Percentiles rank a stretch among this genome's conserved stretches.
Conservation (phyloP, 495 filamentous ascomycete species). For the Hapsidospora chrysogenum region DNA sequence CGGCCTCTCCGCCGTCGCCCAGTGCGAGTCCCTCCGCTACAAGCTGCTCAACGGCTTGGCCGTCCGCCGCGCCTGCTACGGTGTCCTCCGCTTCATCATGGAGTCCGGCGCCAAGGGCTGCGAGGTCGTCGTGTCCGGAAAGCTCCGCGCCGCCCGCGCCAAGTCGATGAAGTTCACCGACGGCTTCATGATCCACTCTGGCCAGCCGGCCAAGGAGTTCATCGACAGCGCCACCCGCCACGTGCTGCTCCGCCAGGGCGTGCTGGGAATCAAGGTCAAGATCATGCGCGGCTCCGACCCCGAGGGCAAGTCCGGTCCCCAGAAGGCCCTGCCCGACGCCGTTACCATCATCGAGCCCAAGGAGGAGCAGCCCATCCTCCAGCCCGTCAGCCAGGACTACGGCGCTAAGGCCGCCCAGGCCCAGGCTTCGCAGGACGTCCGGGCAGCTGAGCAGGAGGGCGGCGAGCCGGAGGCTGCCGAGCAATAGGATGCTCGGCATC, state of each 20-base stretch:
- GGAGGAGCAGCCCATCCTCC: conserved; percentile 86
- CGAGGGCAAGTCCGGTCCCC: conserved; percentile 93
- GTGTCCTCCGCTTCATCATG: conserved; percentile 99
- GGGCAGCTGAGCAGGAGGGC: conserved; percentile 48
- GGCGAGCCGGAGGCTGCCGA: conserved; percentile 33
- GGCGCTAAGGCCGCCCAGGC: conserved; percentile 87
- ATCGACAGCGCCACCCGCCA: conserved; percentile 96
- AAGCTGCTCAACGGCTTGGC: conserved; percentile 99
- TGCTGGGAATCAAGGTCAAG: conserved; percentile 99
- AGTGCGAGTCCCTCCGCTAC: conserved; percentile 99
- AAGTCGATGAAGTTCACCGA: conserved; percentile 99
- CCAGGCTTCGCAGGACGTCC: conserved; percentile 49
- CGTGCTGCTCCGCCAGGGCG: conserved; percentile 98
- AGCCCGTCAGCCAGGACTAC: conserved; percentile 94
- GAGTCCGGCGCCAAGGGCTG: conserved; percentile 98
- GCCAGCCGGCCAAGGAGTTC: conserved; percentile 98
- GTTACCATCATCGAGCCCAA: conserved; percentile 99
- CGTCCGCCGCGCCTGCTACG: conserved; percentile 94
- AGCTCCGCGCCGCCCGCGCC: conserved; percentile 94
- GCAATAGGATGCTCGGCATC: conserved; percentile 20
- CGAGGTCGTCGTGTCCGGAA: conserved; percentile 97
- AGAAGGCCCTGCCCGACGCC: conserved; percentile 92
- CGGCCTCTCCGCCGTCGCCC: conserved; percentile 96
- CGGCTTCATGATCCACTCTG: conserved; percentile 99
- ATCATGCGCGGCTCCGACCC: conserved; percentile 99